These are phyloP conservation scores for Pneumocystis murina DNA, from an alignment of 1,139 yeast species.

Conservation along the genomic window DNA sequence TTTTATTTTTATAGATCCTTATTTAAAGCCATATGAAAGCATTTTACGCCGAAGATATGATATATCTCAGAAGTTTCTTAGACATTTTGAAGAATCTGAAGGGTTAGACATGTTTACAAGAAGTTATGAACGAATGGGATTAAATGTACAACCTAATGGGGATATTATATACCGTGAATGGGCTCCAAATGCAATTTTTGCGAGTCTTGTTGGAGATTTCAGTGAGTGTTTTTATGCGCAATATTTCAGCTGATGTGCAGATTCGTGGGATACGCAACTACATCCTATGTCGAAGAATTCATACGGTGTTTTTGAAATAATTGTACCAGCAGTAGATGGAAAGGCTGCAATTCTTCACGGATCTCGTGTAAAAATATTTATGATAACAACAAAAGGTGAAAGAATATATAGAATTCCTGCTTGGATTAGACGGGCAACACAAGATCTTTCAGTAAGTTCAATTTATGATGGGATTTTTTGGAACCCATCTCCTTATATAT, in stretches of 20 bases:
- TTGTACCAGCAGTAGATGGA: conserved; percentile 37
- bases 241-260: conserved; percentile 4
- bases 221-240: conserved; percentile 21
- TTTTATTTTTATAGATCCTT: conserved; percentile 31
- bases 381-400: conserved; percentile 33
- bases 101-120: conserved; percentile 37
- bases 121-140: conserved; percentile 59
- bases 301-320: conserved; percentile 56
- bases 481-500: conserved; percentile 58
- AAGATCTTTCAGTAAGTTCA: conserved; percentile 36
- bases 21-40: conserved; percentile 65
- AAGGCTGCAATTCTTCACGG: conserved; percentile 63
- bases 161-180: conserved; percentile 59
- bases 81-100: conserved; percentile 33
- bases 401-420: conserved; percentile 72
- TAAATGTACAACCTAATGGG: conserved; percentile 44
- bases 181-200: conserved; percentile 72
- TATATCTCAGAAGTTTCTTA: conserved; percentile 31
- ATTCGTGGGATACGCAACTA: conserved; percentile 54
- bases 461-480: conserved; percentile 80
- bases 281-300: conserved; percentile 43
- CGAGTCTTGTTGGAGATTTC: conserved; percentile 77
- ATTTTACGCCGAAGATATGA: conserved; percentile 41
- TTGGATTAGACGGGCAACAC: conserved; percentile 75
- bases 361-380: conserved; percentile 43